These are phyloP conservation scores for Peniophora sp. DNA, from an alignment of 1,284 basidiomycete genomes.

Conservation along the genomic window DNA sequence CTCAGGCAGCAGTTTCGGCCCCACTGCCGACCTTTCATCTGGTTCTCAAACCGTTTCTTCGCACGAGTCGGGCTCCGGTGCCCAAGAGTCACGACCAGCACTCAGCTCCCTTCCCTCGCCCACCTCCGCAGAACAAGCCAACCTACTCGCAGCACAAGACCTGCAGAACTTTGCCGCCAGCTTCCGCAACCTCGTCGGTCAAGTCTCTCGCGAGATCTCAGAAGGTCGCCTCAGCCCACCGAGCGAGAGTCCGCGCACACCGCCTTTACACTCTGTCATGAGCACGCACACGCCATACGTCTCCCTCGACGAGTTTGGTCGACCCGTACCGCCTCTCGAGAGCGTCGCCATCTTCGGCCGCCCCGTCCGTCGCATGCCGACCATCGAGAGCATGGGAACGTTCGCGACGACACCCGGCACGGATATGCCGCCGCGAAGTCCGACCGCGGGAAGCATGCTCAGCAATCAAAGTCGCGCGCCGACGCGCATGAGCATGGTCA, in stretches of 20 bases:
- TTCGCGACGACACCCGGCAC: too few species aligned
- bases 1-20: too few species aligned
- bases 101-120: too few species aligned
- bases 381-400: slow-evolving; percentile 61
- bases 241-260: slow-evolving; percentile 8
- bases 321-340: slow-evolving; percentile 29
- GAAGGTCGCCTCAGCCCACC: slow-evolving; percentile 32
- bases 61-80: too few species aligned
- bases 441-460: not conserved
- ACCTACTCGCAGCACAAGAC: slow-evolving; percentile 13
- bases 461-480: slow-evolving; percentile 8
- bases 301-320: slow-evolving; percentile 12
- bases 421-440: slow-evolving; percentile 13
- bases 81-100: too few species aligned
- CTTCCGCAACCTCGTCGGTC: slow-evolving; percentile 40
- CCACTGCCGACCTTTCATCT: too few species aligned
- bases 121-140: too few species aligned
- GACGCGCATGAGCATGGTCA: slow-evolving; percentile 9
- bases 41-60: too few species aligned
- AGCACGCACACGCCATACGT: slow-evolving; percentile 9
- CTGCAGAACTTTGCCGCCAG: slow-evolving; percentile 36
- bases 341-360: slow-evolving; percentile 52
- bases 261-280: slow-evolving; percentile 10
- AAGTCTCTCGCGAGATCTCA: slow-evolving; percentile 43
- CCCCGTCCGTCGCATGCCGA: slow-evolving; percentile 63